Conservation (phyloP, 306 rosid species). For the Lupinus albus region DNA sequence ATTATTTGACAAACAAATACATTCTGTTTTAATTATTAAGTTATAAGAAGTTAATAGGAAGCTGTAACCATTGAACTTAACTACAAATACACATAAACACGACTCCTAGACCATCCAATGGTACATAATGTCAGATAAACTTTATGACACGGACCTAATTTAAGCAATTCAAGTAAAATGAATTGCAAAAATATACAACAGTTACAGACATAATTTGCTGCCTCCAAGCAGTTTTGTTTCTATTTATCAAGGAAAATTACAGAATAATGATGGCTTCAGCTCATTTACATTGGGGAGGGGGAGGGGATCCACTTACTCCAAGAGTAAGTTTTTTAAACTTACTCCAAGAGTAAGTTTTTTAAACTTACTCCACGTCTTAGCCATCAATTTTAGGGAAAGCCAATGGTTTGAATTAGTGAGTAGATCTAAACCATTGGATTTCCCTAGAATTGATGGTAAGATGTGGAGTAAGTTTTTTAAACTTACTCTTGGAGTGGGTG, state of each 20-base stretch:
- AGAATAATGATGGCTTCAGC: neutral
- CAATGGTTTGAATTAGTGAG: too few species aligned
- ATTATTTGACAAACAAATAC: conserved; percentile 7
- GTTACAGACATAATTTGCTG: conserved; percentile 12
- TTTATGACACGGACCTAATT: neutral
- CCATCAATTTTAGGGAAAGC: too few species aligned
- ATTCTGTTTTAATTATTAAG: neutral
- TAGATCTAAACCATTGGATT: too few species aligned
- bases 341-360: too few species aligned
- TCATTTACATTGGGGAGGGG: too few species aligned
- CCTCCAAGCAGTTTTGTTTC: conserved; percentile 3
- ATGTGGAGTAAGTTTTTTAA: too few species aligned
- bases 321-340: too few species aligned
- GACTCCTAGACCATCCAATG: conserved; percentile 3
- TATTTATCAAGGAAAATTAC: neutral
- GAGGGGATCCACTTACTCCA: too few species aligned
- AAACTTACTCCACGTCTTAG: too few species aligned
- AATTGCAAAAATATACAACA: conserved; percentile 8
- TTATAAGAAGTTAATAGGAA: conserved; percentile 21
- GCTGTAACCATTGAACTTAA: neutral
- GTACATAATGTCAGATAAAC: conserved; percentile 3
- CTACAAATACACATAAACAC: conserved; percentile 20
- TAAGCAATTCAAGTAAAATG: conserved; percentile 13
- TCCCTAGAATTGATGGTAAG: too few species aligned
- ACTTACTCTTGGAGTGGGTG: too few species aligned